A percentile compares a stretch with the other conserved stretches of the same genome.
Evolutionary conservation across 768 basidiomycete genomes (phyloP).

Genomic region (Suillus plorans): DNA sequence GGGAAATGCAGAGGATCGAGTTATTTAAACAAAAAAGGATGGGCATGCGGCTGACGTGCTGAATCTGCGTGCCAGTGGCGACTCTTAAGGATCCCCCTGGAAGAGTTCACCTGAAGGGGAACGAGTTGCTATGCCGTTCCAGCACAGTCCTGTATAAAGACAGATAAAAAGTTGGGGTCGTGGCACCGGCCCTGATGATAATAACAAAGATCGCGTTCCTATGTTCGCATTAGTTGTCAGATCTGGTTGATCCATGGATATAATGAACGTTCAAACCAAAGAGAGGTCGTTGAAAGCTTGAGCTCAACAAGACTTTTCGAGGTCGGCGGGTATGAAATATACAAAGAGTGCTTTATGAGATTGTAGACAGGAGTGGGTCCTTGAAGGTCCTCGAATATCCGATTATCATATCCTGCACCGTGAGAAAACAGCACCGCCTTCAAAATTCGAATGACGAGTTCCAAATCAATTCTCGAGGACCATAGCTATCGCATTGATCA

Average conservation of each 20-base stretch:
- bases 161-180: neutral
- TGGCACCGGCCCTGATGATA: neutral
- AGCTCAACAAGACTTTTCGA: neutral
- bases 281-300: neutral
- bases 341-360: neutral
- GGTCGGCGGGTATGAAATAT: neutral
- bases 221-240: neutral
- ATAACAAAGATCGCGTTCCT: neutral
- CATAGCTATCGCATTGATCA: neutral
- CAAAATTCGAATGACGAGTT: no score
- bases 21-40: slow-evolving; percentile 4
- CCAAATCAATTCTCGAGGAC: no score
- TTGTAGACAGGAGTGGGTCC: slow-evolving; percentile 3
- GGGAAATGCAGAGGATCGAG: neutral
- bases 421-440: neutral
- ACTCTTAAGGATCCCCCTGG: neutral
- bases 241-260: neutral
- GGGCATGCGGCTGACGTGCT: neutral
- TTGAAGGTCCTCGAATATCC: neutral
- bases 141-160: neutral
- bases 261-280: neutral
- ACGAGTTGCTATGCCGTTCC: neutral
- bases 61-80: slow-evolving; percentile 3
- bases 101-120: neutral
- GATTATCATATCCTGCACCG: neutral